Evolutionary conservation across 441 rosid genomes (phyloP), one percentile per base, ranked within the genome.

Genomic region (Codiaeum variegatum): DNA sequence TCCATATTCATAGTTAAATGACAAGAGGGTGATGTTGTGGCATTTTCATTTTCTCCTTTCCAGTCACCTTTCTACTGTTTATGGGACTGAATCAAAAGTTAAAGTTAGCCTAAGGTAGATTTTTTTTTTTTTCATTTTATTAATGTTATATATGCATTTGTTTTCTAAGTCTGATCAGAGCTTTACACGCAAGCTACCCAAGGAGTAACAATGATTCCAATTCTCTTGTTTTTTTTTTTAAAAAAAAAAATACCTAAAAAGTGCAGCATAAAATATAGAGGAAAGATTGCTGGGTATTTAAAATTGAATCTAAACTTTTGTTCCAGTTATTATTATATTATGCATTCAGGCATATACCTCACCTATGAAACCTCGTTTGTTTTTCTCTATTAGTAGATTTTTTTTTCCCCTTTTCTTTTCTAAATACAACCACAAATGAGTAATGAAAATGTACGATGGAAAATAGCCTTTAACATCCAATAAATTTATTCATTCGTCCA

Each of bases 21-120:
- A 36, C 47, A 32, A 60, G 63, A 8, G 13, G 3, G 15, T 74
- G 78, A 74, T 71, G 78, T 26, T 36, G 49, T 75, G 73, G 66
- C 65, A 24, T 54, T 71, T 74, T 70, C 71, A 47, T 72, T 77
- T 68, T 67, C 65, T 62, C 63, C 73, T 71, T 82, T 70, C 67
- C 18, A 52, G 15, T 42, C 44, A 26, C 75, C 82, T 83, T 86
- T 85, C 72, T 51, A 82, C 90, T 84, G 85, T 83, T 82, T 56
- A 82, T 82, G 79, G 82, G 69, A 82, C 81, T 77, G 76, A 79
- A 82, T 76, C 87, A 80, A 82, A 83, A 78, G 83, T 47, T 65
- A 81, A 76, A 81, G 85, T 60, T 72, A 69, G 72, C 70, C 15
- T 21, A 42, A 29, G 70, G 16, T 32, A 69, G 76, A 63, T 70